Evolutionary conservation across 2,329 filamentous ascomycete genomes (phyloP), one percentile per base, ranked within the genome.

Genomic region (Epichloe sp.): DNA sequence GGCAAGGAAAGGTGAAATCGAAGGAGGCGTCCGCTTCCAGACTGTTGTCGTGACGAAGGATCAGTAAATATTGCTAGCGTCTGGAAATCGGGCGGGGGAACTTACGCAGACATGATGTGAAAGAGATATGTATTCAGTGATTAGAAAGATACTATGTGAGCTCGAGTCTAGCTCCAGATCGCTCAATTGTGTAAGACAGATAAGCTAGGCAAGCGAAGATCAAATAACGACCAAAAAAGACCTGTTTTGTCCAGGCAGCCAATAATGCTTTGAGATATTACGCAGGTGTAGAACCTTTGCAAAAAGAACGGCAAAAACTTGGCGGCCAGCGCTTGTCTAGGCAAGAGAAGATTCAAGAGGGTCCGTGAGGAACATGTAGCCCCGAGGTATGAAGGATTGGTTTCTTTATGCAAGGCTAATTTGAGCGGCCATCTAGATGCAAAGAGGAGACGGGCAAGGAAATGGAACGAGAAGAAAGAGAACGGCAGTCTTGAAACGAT

Each of bases 11-110:
- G 55, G 68, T 71, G 66, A 82, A 81, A 67, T 80, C 76, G 64
- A 82, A 81, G 53, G 78, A 69, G 68, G 81, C 74, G 69, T 76
- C 74, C 68, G 72, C 77, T 79, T 69, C 76, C 74, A 79, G 76
- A 77, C 77, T 80, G 61, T 55, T 23, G 17, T 49, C 8, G 41
- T 47, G 50, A n/a, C 23, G 17, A 31, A 44, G 17, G 21, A 21
- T 52, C 37, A 52, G 50, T 41, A 14, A 2, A 38, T 41, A 31
- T 26, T 14, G 15, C 36, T 19, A 37, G 14, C 47, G 36, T 17
- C 14, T 14, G 19, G 23, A 35, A 11, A 14, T 31, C 12, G 36
- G 19, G n/a, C 23, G 7, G 15, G 31, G 31, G 15, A 43, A 50
- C 52, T 45, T 47, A 53, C 52, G 52, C 52, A 53, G 52, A 53